Base-by-base conservation (phyloP, 169 alveolate species). In the Amoebophrya sp. region DNA sequence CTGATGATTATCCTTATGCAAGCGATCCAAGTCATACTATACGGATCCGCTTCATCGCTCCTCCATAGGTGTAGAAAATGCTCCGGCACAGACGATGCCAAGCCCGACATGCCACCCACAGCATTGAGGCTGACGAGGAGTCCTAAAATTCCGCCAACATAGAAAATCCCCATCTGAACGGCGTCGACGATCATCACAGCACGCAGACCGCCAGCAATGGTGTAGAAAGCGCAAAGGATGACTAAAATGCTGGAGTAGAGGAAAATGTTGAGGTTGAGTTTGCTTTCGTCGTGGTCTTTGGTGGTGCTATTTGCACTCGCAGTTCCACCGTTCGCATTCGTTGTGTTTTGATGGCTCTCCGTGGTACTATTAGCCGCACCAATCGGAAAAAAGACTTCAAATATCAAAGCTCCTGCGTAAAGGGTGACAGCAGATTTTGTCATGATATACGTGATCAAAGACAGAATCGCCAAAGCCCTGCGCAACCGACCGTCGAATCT, bases 181-280 rank as follows among this genome's bases (percentile, higher is more conserved):
- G 83, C 83, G 83, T 65, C 83, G 33, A 65, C 83, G 83, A 65
- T 65, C 83, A 65, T 65, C 83, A 65, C 83, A 6, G 83, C 83
- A 29, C 36, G 12, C 38, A 65, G 83, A 6, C 83, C 83, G 83
- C 83, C 83, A 36, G n/a, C 38, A 36, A 65, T 65, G 36, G 83
- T 65, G 83, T 65, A 65, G 36, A 65, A 36, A 6, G 83, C 18
- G 33, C 36, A 12, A 6, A 65, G 83, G 26, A 1, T 10, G 83
- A 65, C n/a, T 10, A 65, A 36, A 6, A 65, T 6, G 33, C 18
- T 18, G n/a, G 83, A 65, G 33, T 18, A 65, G 83, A 65, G n/a
- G 33, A 26, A 65, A 29, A 65, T 36, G 76, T 53, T 53, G 76
- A 53, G 23, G n/a, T 53, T 53, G 76, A 53, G 23, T 10, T 53